Evolutionary conservation across 352 stramenopile genomes (phyloP).

Genomic region (Globisporangium okanoganense): DNA sequence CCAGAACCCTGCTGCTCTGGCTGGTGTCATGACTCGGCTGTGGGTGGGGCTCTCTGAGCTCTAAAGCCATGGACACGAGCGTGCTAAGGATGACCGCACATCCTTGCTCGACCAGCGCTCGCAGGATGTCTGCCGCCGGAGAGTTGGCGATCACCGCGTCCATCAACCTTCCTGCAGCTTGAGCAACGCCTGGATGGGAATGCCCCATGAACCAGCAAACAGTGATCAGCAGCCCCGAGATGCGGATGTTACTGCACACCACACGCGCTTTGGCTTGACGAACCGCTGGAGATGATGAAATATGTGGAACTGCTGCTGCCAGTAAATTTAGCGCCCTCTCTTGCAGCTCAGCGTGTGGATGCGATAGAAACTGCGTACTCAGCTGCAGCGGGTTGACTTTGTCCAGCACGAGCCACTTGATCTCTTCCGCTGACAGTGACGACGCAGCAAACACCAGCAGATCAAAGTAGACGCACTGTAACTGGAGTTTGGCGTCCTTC

Average conservation of each 20-base stretch:
- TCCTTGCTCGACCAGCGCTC: slow-evolving; percentile 13
- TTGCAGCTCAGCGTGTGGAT: slow-evolving; percentile 10
- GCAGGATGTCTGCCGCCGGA: slow-evolving; percentile 1
- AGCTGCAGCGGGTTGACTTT: slow-evolving; percentile 1
- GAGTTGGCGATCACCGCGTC: slow-evolving; percentile 5
- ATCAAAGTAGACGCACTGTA: slow-evolving; percentile 9
- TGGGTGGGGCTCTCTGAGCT: not conserved
- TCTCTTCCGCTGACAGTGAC: not conserved
- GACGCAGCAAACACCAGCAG: not conserved
- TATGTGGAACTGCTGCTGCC: not conserved
- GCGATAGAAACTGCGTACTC: not conserved
- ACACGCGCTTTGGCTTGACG: not conserved
- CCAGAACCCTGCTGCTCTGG: not conserved
- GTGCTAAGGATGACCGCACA: slow-evolving; percentile 1
- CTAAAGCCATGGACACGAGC: not conserved
- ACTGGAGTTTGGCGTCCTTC: not conserved
- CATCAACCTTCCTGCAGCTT: slow-evolving; percentile 2
- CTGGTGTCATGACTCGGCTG: not conserved
- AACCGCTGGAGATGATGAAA: not conserved
- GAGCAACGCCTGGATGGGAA: not conserved
- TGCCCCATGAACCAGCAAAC: slow-evolving; percentile 15
- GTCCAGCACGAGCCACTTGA: not conserved
- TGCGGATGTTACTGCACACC: slow-evolving; percentile 2
- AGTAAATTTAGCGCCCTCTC: slow-evolving; percentile 3
- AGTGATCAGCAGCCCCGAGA: slow-evolving; percentile 10